A percentile compares a stretch with the other conserved stretches of the same genome.
Conservation (phyloP, 75 land plant species). For the Isoetes taiwanensis region DNA sequence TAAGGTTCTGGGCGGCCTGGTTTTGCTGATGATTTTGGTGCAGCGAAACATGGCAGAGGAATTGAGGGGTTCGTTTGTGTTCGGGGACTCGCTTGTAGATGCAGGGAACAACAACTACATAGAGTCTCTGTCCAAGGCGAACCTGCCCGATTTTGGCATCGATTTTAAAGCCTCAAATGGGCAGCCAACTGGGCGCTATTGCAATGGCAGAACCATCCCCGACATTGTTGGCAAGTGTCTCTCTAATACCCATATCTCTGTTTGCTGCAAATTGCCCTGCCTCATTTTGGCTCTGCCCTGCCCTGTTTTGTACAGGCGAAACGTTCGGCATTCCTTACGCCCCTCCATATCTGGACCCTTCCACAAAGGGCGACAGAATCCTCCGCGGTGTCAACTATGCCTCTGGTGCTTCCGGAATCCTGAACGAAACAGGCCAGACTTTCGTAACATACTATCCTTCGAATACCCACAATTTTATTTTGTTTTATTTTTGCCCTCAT, state of each 20-base stretch:
- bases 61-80: no score
- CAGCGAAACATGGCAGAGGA: no score
- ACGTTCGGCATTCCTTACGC: constrained; percentile 35
- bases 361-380: constrained; percentile 31
- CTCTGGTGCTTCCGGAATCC: constrained; percentile 78
- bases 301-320: constrained; percentile 30
- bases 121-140: constrained; percentile 44
- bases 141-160: constrained; percentile 50
- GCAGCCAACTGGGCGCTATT: constrained; percentile 59
- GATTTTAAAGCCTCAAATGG: constrained; percentile 49
- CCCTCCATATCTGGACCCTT: constrained; percentile 70
- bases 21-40: no score
- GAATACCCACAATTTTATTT: no score
- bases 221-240: constrained; percentile 60
- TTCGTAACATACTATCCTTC: constrained; percentile 61
- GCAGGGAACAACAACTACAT: constrained; percentile 77
- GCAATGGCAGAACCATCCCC: constrained; percentile 56
- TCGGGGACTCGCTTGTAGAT: constrained; percentile 83
- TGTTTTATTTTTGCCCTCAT: no score
- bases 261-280: no score
- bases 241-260: no score
- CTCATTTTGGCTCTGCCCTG: no score
- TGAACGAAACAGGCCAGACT: constrained; percentile 47
- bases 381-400: constrained; percentile 74
- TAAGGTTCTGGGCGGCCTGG: no score